Evolutionary conservation across 2,329 filamentous ascomycete genomes (phyloP), one percentile per base, ranked within the genome.

Genomic region (Pseudopyrenochaeta lycopersici): DNA sequence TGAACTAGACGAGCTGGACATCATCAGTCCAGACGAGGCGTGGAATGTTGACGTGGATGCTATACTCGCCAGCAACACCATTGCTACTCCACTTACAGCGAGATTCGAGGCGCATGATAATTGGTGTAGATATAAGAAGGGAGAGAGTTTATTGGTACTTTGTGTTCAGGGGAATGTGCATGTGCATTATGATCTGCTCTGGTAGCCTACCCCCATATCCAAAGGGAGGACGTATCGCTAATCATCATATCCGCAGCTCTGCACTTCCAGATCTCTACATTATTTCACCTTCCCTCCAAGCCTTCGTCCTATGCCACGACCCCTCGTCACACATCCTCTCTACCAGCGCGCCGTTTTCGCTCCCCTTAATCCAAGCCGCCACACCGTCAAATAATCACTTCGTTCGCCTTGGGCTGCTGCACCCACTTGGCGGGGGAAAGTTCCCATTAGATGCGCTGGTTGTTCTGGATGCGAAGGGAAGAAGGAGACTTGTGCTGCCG

Each of bases 381-480:
- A 66, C 64, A 2, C 63, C 70, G 1, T 58, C 67, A 3, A 64
- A 71, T 40, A 77, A 76, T 46, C 73, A 75, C 48, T 76, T 77
- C 51, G 61, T 77, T 46, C 64, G 70, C 14, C 58, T 81, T 15
- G 78, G 78, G 7, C 66, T 81, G 6, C 62, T 80, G 20, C 78
- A 81, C 54, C 78, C 78, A 2, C 68, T 80, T 3, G 78, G 78
- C 35, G 78, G 77, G 47, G 78, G 78, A 1, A 75, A 77, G 39
- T 66, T 71, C 18, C 76, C 76, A 1, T 62, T 81, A 10, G 78
- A 80, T 54, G 77, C 78, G 4, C 64, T 81, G n/a, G 77, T 79
- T 4, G 73, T 80, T 1, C 51, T 80, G 2, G 78, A 81, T 54
- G 57, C 55, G 4, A 61, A 62, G 11, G 72, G 72, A 1, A 66